Evolutionary conservation across 1,284 basidiomycete species (phyloP).

Genomic region (Phaffia rhodozyma): DNA sequence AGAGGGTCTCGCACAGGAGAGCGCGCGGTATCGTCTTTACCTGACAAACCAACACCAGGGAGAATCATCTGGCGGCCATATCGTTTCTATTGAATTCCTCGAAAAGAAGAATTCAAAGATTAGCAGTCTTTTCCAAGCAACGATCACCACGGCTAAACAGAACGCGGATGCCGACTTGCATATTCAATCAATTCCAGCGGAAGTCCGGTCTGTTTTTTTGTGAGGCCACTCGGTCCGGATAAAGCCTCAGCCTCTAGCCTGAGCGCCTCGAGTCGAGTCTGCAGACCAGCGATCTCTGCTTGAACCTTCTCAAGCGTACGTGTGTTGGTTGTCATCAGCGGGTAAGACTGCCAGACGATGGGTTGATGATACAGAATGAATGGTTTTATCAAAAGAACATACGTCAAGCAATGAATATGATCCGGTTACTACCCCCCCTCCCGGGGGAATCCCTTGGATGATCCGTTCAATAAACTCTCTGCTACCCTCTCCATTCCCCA

Average conservation of each 20-base stretch:
- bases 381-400: too few relatives aligned
- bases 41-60: constrained; percentile 71
- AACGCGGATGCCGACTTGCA: neutral
- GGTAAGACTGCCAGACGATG: too few relatives aligned
- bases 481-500: too few relatives aligned
- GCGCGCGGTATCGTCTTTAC: constrained; percentile 35
- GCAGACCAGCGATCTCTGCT: neutral
- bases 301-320: neutral
- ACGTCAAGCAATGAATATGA: too few relatives aligned
- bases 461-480: too few relatives aligned
- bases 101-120: neutral
- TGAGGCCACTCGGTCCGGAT: neutral
- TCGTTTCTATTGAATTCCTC: constrained; percentile 32
- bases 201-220: neutral
- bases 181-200: constrained; percentile 6
- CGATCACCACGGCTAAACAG: neutral
- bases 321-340: too few relatives aligned
- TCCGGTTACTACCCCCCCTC: too few relatives aligned
- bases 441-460: too few relatives aligned
- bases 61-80: constrained; percentile 98
- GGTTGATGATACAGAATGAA: too few relatives aligned
- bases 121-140: neutral
- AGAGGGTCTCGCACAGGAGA: neutral
- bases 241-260: neutral
- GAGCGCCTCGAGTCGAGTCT: neutral